A percentile compares a stretch with the other conserved stretches of the same genome.
Conservation (phyloP, 2,329 filamentous ascomycete species). For the Exophiala spinifera region DNA sequence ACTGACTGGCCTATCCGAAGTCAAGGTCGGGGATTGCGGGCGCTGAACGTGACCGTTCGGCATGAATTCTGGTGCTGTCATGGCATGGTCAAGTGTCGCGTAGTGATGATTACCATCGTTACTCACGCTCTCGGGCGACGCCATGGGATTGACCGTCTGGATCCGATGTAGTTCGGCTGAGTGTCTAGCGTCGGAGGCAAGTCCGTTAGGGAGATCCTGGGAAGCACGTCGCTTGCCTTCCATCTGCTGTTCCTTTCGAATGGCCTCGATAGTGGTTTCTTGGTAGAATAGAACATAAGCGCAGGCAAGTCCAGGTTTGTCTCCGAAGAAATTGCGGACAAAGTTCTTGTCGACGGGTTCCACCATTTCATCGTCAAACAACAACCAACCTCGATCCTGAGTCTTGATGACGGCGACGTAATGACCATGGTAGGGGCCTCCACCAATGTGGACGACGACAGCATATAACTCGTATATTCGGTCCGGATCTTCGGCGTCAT, state of each 20-base stretch:
- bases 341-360: constrained; percentile 97
- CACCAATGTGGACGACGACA: constrained; percentile 94
- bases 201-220: constrained; percentile 46
- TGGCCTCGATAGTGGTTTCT: constrained; percentile 71
- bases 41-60: constrained; percentile 29
- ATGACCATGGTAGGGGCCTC: constrained; percentile 94
- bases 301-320: constrained; percentile 84
- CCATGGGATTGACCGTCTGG: constrained; percentile 36
- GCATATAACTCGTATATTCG: constrained; percentile 94
- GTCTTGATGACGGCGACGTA: constrained; percentile 99
- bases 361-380: constrained; percentile 98
- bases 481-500: constrained; percentile 90
- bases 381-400: constrained; percentile 87
- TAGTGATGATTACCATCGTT: constrained; percentile 45
- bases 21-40: constrained; percentile 20
- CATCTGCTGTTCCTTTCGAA: constrained; percentile 75
- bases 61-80: constrained; percentile 53
- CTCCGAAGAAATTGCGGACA: constrained; percentile 95
- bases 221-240: constrained; percentile 57
- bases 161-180: constrained; percentile 38
- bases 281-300: constrained; percentile 98
- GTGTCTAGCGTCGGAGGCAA: constrained; percentile 35
- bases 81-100: constrained; percentile 62
- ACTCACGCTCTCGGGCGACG: constrained; percentile 31
- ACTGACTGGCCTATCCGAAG: constrained; percentile 32